Conservation (phyloP, 495 filamentous ascomycete genomes). For the Tuber melanosporum region DNA sequence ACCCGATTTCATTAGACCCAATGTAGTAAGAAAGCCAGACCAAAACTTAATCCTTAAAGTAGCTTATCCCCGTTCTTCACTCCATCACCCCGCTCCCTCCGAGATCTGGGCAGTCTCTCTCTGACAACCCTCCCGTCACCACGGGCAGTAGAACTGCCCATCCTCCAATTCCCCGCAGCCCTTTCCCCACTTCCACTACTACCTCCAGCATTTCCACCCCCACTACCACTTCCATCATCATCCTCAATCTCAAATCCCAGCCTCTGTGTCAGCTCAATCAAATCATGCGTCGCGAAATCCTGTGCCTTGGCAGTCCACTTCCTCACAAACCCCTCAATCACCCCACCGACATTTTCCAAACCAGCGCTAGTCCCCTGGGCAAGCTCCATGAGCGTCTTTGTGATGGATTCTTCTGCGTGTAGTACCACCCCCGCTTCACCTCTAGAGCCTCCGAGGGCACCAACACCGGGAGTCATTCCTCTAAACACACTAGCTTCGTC, state of each 20-base stretch:
- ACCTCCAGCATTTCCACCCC: conserved; percentile 8
- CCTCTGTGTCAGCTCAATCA: conserved; percentile 69
- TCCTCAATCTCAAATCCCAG: conserved; percentile 27
- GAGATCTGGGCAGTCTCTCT: conserved; percentile 21
- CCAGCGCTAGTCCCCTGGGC: conserved; percentile 42
- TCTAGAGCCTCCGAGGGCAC: conserved; percentile 46
- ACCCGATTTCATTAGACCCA: background rate
- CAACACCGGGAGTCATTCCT: conserved; percentile 46
- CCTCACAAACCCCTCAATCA: conserved; percentile 81
- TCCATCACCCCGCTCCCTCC: background rate
- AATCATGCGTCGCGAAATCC: conserved; percentile 52
- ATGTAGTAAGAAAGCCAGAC: conserved; percentile 1
- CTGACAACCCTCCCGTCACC: conserved; percentile 24
- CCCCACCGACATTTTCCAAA: conserved; percentile 75
- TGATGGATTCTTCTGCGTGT: conserved; percentile 38
- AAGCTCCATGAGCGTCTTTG: conserved; percentile 42
- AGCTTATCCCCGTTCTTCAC: conserved; percentile 9
- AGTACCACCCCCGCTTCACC: conserved; percentile 43
- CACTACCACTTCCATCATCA: conserved; percentile 50
- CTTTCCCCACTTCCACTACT: conserved; percentile 11
- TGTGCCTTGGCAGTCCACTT: conserved; percentile 60
- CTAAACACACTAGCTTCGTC: conserved; percentile 34
- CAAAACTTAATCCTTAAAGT: conserved; percentile 7
- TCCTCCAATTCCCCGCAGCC: conserved; percentile 6
- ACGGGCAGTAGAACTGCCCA: conserved; percentile 17